Evolutionary conservation across 768 basidiomycete genomes (phyloP), one percentile per base, ranked within the genome.

Genomic region (Tremella fuciformis): DNA sequence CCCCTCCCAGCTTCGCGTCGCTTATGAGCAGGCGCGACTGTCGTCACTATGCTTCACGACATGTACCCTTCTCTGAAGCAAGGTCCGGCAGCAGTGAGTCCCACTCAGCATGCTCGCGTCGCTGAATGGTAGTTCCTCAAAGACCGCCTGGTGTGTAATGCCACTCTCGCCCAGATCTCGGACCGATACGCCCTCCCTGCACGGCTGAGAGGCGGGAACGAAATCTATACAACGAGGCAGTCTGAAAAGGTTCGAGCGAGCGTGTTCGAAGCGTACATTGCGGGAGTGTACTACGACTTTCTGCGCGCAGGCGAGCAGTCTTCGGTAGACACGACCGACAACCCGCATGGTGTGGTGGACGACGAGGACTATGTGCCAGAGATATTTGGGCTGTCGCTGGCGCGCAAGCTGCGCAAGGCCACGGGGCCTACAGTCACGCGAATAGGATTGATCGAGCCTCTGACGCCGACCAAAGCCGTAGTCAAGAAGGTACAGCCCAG

Each of bases 211-310:
- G 64, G 65, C 2, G 40, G 39, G 6, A n/a, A 44, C 1, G 56
- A 62, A 1, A 22, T 55, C 19, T 44, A 56, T 19, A 24, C 46
- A 7, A 50, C 64, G 0, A 39, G 50, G 25, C 15, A n/a, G 8
- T 56, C 60, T 1, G 60, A 58, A 13, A 70, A 70, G 50, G 58
- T 62, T 13, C 50, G 55, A 49, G 68, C 59, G 13, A 60, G 56
- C 15, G 22, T 73, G 13, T 65, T 70, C 40, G 69, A 70, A 52
- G 61, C 63, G 7, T 70, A 62, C 49, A 60, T 70, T 24, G 71
- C 71, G 8, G 69, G 66, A 2, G 62, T 65, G 3, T 73, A 47
- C 42, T 73, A 70, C 39, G 59, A 57, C 18, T 64, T 50, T 37
- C 55, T 66, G 13, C 29, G 52, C 13, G 57, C 22, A 1, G 52